Conservation (phyloP, 2,329 filamentous ascomycete genomes). For the Sporothrix sp. region DNA sequence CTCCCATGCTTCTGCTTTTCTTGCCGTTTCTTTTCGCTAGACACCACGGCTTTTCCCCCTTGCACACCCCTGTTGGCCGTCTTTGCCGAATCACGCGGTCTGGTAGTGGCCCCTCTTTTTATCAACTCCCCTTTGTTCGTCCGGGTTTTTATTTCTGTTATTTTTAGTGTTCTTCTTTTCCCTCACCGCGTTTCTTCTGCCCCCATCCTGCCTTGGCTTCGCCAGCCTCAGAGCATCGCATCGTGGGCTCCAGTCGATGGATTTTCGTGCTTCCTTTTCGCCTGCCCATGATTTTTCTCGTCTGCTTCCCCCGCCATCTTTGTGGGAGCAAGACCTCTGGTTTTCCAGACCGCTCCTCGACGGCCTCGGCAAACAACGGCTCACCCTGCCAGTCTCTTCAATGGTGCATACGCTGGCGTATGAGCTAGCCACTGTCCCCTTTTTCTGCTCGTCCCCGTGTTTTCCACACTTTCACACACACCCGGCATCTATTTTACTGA, state of each 20-base stretch:
- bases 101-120: no score
- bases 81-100: no score
- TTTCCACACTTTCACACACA: not conserved
- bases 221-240: not conserved
- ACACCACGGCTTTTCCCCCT: not conserved
- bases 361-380: not conserved
- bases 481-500: not conserved
- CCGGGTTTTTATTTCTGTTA: not conserved
- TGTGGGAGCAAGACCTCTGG: not conserved
- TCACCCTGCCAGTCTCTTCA: not conserved
- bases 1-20: not conserved
- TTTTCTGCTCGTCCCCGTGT: not conserved
- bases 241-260: slow-evolving; percentile 1
- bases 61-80: not conserved
- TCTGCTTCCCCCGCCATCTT: not conserved
- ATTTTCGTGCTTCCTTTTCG: slow-evolving; percentile 5
- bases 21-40: not conserved
- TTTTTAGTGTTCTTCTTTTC: not conserved
- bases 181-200: not conserved
- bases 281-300: not conserved
- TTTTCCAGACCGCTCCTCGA: not conserved
- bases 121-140: not conserved
- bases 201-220: not conserved
- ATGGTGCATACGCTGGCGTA: slow-evolving; percentile 9
- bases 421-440: not conserved